phyloP scores from a whole-genome alignment of 2,329 filamentous ascomycete species.

The Malbranchea cinnamomea region DNA sequence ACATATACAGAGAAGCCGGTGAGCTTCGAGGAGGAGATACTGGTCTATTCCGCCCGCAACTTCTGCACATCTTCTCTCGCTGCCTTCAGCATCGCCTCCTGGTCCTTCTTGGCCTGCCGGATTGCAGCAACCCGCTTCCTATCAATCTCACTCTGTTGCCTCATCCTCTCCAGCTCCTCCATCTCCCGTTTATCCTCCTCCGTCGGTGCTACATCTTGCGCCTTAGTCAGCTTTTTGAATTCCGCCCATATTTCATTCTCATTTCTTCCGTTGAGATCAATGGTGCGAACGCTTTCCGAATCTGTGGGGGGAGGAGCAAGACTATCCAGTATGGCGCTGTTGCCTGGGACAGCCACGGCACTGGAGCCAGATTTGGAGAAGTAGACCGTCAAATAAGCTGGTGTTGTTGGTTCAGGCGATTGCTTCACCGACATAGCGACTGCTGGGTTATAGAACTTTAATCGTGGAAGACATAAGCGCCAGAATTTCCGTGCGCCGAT shows the following conservation, averaged over 20 bases:
- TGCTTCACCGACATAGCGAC: conserved; percentile 72
- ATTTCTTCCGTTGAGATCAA: conserved; percentile 26
- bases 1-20: neutral
- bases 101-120: conserved; percentile 30
- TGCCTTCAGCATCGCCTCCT: conserved; percentile 30
- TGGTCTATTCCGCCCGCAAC: conserved; percentile 19
- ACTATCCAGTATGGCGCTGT: conserved; percentile 17
- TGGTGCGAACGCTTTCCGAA: conserved; percentile 19
- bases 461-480: conserved; percentile 61
- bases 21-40: conserved; percentile 2
- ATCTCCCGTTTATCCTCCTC: conserved; percentile 23
- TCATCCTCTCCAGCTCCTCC: conserved; percentile 21
- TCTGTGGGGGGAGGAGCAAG: conserved; percentile 20
- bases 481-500: conserved; percentile 64
- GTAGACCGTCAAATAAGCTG: conserved; percentile 27
- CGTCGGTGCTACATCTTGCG: conserved; percentile 31
- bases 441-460: conserved; percentile 89
- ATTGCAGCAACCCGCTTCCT: conserved; percentile 22
- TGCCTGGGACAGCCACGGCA: conserved; percentile 5
- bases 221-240: conserved; percentile 27
- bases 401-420: conserved; percentile 36
- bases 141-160: conserved; percentile 24
- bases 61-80: conserved; percentile 30
- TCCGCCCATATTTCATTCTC: conserved; percentile 29
- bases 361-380: conserved; percentile 15